Evolutionary conservation across 139 green algal species (phyloP), one percentile per base, ranked within the genome.

Genomic region (Chlamydomonas applanata): DNA sequence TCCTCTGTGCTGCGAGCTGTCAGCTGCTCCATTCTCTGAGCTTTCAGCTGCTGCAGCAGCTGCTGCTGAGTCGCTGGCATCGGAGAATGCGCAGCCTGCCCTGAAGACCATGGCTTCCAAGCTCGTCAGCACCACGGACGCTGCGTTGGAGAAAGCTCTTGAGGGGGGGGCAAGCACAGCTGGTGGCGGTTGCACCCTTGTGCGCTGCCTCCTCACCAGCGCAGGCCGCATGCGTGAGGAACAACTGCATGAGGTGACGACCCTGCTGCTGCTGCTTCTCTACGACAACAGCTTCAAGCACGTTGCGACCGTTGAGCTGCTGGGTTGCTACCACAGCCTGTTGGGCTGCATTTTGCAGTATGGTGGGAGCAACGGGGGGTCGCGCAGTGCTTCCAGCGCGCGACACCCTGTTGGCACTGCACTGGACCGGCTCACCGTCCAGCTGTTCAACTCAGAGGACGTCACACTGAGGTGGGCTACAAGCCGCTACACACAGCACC

Each of bases 401-500:
- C 40, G 64, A 3, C 72, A 89, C 36, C 70, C 82, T 1, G 44
- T 87, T 36, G 67, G 65, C 57, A 69, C 73, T 20, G 78, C 79
- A 11, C 66, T 91, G 57, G 87, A 90, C 78, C 68, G 84, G 9
- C 24, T 91, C 20, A 87, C 84, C 1, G 85, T 91, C 33, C 87
- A 91, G 80, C 75, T 91, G 32, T 84, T 91, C 80, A 89, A 89
- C 69, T 60, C 62, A 4, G 80, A 88, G 71, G 73, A 80, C n/a
- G 83, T 88, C 16, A 77, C 71, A 0, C 24, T 62, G 68, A 81
- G 74, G 79, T 85, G 60, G 29, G 75, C 1, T 17, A 30, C 4
- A 49, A 27, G 64, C 33, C 54, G 17, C 22, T 57, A 33, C 22
- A 57, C 13, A 4, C 22, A 32, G 13, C 30, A 32, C 45, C 22